Percentiles rank a stretch among this genome's conserved stretches.
Conservation (phyloP, 345 rosid genomes). For the Citrus australasica region DNA sequence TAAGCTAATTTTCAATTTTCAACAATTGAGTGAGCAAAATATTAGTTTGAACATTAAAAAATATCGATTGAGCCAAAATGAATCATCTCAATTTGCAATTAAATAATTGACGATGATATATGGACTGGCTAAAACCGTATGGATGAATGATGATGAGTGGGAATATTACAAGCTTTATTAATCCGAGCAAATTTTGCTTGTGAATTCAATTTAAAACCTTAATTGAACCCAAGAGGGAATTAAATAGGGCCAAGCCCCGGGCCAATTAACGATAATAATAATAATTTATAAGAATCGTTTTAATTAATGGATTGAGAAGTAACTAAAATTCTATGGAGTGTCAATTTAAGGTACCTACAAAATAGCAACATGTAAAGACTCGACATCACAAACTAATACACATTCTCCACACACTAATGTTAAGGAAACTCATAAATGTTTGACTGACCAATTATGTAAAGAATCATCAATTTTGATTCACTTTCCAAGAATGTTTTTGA, state of each 20-base stretch:
- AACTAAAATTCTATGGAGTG: too few species aligned
- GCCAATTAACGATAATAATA: background rate
- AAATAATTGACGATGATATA: too few species aligned
- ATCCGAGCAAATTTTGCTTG: background rate
- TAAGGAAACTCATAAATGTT: background rate
- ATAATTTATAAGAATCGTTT: background rate
- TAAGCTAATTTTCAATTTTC: background rate
- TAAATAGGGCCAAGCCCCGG: background rate
- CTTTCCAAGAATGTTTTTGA: background rate
- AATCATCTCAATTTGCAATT: background rate
- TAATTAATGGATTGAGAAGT: too few species aligned
- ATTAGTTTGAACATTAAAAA: too few species aligned
- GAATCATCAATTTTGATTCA: background rate
- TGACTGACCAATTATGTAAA: background rate
- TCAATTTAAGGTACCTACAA: background rate
- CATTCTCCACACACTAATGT: background rate
- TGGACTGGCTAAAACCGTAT: background rate
- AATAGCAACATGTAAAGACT: background rate
- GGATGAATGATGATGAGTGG: background rate
- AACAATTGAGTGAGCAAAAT: background rate
- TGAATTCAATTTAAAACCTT: background rate
- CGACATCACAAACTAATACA: background rate
- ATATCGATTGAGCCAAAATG: background rate
- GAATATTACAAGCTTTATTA: background rate
- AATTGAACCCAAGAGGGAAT: background rate